Base-by-base conservation (phyloP, 352 stramenopile genomes). In the Pelagophyceae sp. region DNA sequence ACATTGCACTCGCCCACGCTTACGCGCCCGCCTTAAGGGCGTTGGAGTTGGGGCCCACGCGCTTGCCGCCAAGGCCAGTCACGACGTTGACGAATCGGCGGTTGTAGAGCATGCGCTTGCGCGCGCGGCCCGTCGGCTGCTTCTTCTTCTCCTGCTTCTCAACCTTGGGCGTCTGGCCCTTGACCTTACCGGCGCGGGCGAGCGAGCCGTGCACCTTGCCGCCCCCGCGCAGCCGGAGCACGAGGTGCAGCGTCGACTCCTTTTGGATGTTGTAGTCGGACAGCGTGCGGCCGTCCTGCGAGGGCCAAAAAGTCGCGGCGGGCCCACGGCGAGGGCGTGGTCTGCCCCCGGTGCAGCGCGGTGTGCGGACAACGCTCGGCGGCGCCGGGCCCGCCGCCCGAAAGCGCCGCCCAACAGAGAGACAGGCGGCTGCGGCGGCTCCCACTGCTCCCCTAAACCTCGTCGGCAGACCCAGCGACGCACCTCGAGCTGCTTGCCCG, bases 71-170 rank as follows among this genome's bases (percentile, higher is more conserved):
- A 84, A 96, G 93, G 81, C 92, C 94, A 38, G 93, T 93, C 6
- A 89, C 94, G 80, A 99, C 95, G 90, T 99, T 99, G 76, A 99
- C 95, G 89, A 99, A 99, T 87, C 96, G 92, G 83, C 96, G 93
- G 89, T 99, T 99, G 95, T 99, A 99, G 89, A 99, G 95, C 89
- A 98, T 97, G 87, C 96, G 92, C 93, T 99, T 99, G 11, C 11
- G 45, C 11, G 45, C 11, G 77, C 96, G 94, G 84, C 96, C 96
- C 75, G 91, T 94, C 78, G 96, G 93, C 82, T 93, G 85, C 88
- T 99, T 99, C 92, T 98, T 97, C 85, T 97, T 96, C 87, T 99
- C 96, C 88, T 96, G 87, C 86, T 96, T 96, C 85, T 96, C 92
- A 60, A 99, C 95, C 93, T 99, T 99, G 82, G 96, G 96, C 69